Evolutionary conservation across 441 rosid genomes (phyloP), one percentile per base, ranked within the genome.

Genomic region (Theobroma grandiflorum): DNA sequence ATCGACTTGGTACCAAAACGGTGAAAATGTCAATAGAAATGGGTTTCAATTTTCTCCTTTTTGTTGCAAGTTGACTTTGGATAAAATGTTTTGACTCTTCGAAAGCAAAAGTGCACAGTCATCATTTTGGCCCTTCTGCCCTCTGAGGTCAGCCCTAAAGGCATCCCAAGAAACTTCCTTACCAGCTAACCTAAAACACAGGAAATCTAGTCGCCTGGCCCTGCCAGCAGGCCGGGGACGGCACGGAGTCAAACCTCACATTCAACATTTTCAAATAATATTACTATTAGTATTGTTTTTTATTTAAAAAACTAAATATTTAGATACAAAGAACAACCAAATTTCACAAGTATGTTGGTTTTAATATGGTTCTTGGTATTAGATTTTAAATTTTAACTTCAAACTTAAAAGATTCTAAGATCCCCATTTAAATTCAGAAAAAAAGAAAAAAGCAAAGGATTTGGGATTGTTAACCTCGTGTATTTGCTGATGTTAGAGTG

Each of bases 31-130:
- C 70, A 75, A 42, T 20, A 45, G 49, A 45, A 45, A 45, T 59
- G 26, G 16, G 31, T 47, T 6, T 43, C 38, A 14, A 11, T 11
- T 53, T 53, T 53, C 40, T 45, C 7, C 22, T 16, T 8, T 31
- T 26, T 1, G 31, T 26, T 26, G n/a, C 0, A 0, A 35, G 80
- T 82, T 87, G 89, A 84, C 89, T 77, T 78, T 82, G 26, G 1
- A 42, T 35, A 2, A 42, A 58, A 20, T 2, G 35, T 67, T 63
- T 37, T 67, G 72, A 67, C 31, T 1, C 10, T 65, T 68, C 37
- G 10, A 38, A 50, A 0, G 68, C 18, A 43, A 58, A 74, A 74
- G 77, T 6, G 57, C 14, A 68, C 83, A 79, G 50, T 80, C 49
- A 87, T 83, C 14, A 77, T 83, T 79, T 81, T 77, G 53, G 57